These are phyloP conservation scores for Pseudotsuga menziesii DNA, from an alignment of 75 land plant genomes.

Conservation along the genomic window DNA sequence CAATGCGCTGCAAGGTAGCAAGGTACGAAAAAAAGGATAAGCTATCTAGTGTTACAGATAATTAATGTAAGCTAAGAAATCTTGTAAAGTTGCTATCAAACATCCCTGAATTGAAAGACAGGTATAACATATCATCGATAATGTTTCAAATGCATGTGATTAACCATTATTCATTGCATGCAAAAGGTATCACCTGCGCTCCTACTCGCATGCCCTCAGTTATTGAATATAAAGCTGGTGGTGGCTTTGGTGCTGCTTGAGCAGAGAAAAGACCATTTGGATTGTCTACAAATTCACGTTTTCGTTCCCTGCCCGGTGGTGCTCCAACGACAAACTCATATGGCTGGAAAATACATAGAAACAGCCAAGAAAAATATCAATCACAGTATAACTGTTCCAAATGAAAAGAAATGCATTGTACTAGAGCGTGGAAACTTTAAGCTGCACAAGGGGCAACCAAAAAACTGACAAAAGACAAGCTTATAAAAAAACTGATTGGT, in stretches of 20 bases:
- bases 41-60: not conserved
- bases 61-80: not conserved
- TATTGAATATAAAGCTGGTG: slow-evolving; percentile 77
- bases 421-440: not conserved
- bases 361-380: not conserved
- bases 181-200: slow-evolving; percentile 57
- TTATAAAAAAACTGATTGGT: not conserved
- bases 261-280: slow-evolving; percentile 96
- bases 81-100: not conserved
- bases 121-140: not conserved
- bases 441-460: not conserved
- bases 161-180: not conserved
- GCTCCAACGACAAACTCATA: slow-evolving; percentile 88
- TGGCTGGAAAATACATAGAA: slow-evolving; percentile 45
- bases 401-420: not conserved
- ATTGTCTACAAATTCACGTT: slow-evolving; percentile 87
- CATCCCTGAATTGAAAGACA: not conserved
- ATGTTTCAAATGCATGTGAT: slow-evolving; percentile 3
- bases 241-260: slow-evolving; percentile 97
- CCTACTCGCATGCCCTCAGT: slow-evolving; percentile 94
- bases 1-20: slow-evolving; percentile 60
- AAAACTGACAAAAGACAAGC: not conserved
- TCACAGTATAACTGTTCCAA: not conserved
- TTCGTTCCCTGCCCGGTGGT: slow-evolving; percentile 81
- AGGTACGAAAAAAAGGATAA: not conserved